Percentiles rank a stretch among this genome's conserved stretches.
Evolutionary conservation across 192 early-diverging fungal genomes (phyloP).

Genomic region (Coemansia sp.): DNA sequence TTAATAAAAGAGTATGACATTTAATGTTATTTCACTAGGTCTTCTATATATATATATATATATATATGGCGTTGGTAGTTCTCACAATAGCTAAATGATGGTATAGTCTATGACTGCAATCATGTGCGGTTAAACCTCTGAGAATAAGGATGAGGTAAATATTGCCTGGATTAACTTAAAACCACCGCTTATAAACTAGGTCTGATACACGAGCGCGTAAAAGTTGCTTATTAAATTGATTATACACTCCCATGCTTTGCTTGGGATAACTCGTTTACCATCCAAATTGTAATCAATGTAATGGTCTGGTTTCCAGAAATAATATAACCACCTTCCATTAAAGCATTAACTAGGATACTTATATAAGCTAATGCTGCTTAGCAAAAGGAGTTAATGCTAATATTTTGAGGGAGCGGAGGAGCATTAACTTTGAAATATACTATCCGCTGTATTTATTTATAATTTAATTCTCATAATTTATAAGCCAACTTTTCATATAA

Average conservation of each 20-base stretch:
- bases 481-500: too few relatives aligned
- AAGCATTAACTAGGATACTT: too few relatives aligned
- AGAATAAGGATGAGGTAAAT: slow-evolving; percentile 49
- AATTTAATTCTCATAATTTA: too few relatives aligned
- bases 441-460: too few relatives aligned
- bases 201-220: slow-evolving; percentile 68
- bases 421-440: too few relatives aligned
- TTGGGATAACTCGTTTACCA: slow-evolving; percentile 43
- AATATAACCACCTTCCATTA: not conserved
- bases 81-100: slow-evolving; percentile 59
- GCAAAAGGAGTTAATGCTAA: too few relatives aligned
- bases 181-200: slow-evolving; percentile 56
- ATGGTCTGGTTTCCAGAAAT: slow-evolving; percentile 40
- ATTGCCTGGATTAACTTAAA: slow-evolving; percentile 60
- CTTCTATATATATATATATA: slow-evolving; percentile 36
- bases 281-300: slow-evolving; percentile 43
- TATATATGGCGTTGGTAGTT: slow-evolving; percentile 62
- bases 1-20: slow-evolving; percentile 58
- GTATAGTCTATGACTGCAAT: slow-evolving; percentile 71
- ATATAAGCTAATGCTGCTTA: not conserved
- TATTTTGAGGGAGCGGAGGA: too few relatives aligned
- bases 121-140: slow-evolving; percentile 58
- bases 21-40: slow-evolving; percentile 64
- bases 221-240: slow-evolving; percentile 36
- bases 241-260: slow-evolving; percentile 51